Evolutionary conservation across 495 filamentous ascomycete species (phyloP).

Genomic region (Aspergillus steynii): DNA sequence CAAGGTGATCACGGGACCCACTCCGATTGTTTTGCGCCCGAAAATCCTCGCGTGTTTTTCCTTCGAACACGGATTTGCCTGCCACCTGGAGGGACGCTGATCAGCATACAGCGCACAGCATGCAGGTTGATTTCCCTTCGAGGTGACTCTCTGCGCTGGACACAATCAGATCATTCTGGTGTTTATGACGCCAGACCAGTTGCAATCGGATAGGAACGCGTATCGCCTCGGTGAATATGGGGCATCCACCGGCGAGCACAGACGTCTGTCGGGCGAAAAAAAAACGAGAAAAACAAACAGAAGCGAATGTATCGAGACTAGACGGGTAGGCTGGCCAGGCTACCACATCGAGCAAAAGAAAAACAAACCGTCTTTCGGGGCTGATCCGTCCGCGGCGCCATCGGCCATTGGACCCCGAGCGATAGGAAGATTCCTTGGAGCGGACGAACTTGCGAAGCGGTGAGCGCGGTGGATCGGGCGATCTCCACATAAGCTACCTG

Average conservation of each 20-base stretch:
- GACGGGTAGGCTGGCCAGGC: not conserved
- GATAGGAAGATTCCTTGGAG: not conserved
- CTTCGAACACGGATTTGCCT: not conserved
- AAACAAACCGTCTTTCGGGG: not conserved
- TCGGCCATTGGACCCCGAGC: not conserved
- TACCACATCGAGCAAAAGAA: not conserved
- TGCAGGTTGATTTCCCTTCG: not conserved
- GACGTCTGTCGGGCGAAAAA: not conserved
- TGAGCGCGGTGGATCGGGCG: not conserved
- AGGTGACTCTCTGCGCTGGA: not conserved
- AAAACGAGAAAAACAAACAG: not conserved
- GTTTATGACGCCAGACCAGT: not conserved
- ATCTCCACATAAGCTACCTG: constrained; percentile 9
- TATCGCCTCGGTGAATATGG: not conserved
- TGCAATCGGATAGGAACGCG: not conserved
- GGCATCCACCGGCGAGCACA: not conserved
- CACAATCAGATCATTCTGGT: not conserved
- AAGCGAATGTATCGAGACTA: not conserved
- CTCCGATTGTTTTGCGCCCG: not conserved
- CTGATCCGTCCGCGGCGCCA: not conserved
- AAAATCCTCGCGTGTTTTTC: not conserved
- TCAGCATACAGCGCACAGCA: not conserved
- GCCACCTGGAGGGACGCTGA: not conserved
- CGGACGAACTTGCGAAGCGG: constrained; percentile 6
- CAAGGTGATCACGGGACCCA: not conserved